A percentile compares a stretch with the other conserved stretches of the same genome.
phyloP scores from a whole-genome alignment of 73 alveolate species.

The Paramecium sonneborni region DNA sequence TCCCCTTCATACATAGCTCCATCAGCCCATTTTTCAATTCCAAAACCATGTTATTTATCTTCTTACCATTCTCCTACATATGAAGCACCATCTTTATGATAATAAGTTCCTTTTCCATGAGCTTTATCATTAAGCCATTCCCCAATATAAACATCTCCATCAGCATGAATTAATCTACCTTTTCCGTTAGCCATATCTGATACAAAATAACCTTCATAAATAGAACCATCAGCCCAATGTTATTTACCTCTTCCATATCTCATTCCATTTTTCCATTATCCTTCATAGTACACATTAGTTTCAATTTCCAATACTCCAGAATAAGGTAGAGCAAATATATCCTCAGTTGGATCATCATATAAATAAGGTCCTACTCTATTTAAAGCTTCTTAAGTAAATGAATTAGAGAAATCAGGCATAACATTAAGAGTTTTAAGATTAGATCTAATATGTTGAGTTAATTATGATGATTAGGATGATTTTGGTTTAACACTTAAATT shows the following conservation, averaged over 20 bases:
- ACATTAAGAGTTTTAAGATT: not conserved
- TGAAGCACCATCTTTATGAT: constrained; percentile 70
- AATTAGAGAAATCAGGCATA: not conserved
- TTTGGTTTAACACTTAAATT: constrained; percentile 8
- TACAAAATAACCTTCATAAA: constrained; percentile 76
- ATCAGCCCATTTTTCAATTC: constrained; percentile 68
- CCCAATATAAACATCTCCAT: constrained; percentile 82
- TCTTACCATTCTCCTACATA: constrained; percentile 67
- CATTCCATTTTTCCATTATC: constrained; percentile 60
- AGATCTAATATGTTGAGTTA: not conserved
- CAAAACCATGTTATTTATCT: constrained; percentile 68
- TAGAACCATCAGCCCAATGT: constrained; percentile 76
- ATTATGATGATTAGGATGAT: not conserved
- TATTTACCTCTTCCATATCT: constrained; percentile 78
- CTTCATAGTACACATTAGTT: constrained; percentile 59
- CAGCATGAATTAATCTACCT: constrained; percentile 77
- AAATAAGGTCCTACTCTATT: not conserved
- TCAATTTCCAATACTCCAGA: constrained; percentile 59
- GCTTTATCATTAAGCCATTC: constrained; percentile 74
- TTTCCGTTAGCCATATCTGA: constrained; percentile 75
- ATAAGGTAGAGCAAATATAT: not conserved
- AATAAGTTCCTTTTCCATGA: constrained; percentile 76
- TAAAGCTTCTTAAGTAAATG: not conserved
- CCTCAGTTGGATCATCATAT: not conserved
- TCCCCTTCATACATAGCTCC: constrained; percentile 68